A percentile compares a stretch with the other conserved stretches of the same genome.
phyloP scores from a whole-genome alignment of 345 rosid species.

The Capsella bursapastoris region DNA sequence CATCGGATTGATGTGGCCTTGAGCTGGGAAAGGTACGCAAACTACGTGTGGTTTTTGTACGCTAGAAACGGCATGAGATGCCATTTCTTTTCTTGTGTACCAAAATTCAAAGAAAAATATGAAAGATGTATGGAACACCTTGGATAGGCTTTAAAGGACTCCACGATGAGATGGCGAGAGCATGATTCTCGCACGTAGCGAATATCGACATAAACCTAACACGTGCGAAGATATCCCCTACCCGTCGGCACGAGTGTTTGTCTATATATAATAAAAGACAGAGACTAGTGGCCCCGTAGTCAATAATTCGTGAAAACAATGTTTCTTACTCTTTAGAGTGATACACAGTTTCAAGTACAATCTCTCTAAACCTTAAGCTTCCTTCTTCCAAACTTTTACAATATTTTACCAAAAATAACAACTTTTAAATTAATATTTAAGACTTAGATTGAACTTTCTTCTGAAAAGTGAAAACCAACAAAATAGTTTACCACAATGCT shows the following conservation, averaged over 20 bases:
- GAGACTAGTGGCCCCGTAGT: not conserved
- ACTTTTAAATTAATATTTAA: no score
- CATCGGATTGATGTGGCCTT: conserved; percentile 31
- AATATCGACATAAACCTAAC: not conserved
- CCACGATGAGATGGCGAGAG: not conserved
- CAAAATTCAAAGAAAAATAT: not conserved
- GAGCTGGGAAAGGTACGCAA: conserved; percentile 28
- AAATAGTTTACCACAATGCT: no score
- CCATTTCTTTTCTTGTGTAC: not conserved
- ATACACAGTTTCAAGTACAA: not conserved
- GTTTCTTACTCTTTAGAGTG: not conserved
- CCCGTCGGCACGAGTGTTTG: not conserved
- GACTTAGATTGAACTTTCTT: no score
- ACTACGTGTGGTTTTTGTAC: conserved; percentile 21
- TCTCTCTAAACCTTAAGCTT: not conserved
- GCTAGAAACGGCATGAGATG: not conserved
- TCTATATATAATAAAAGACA: not conserved
- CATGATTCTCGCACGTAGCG: not conserved
- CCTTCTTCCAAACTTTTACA: no score
- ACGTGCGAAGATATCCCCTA: not conserved
- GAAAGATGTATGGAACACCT: not conserved
- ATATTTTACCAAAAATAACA: no score
- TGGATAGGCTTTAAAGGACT: not conserved
- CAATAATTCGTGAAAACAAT: not conserved
- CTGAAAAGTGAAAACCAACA: no score